These are phyloP conservation scores for Cicer chorassanicum DNA, from an alignment of 306 rosid species.

Conservation along the genomic window DNA sequence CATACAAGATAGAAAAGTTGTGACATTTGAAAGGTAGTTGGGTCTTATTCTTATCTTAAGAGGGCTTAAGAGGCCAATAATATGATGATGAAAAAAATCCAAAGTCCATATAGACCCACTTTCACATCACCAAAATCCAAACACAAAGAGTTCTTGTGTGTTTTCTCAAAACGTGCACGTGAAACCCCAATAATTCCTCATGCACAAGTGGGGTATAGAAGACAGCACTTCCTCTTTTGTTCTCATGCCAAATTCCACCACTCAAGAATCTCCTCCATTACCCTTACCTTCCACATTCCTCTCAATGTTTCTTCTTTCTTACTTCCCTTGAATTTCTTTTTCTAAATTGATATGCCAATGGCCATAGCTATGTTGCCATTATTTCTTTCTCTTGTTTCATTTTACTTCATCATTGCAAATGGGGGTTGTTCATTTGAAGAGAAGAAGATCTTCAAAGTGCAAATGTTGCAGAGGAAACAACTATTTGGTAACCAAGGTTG, in stretches of 20 bases:
- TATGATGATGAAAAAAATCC: conserved; percentile 48
- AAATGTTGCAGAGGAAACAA: conserved; percentile 41
- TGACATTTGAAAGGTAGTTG: conserved; percentile 21
- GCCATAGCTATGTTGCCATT: conserved; percentile 37
- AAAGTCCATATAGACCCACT: conserved; percentile 40
- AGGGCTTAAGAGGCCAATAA: conserved; percentile 40
- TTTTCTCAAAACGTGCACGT: conserved; percentile 54
- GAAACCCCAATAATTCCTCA: conserved; percentile 88
- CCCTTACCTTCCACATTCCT: conserved; percentile 26
- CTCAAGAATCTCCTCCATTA: conserved; percentile 65
- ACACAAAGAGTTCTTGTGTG: conserved; percentile 39
- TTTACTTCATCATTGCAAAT: conserved; percentile 51
- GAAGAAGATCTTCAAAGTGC: conserved; percentile 56
- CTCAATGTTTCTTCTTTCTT: conserved; percentile 38
- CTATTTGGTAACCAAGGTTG: conserved; percentile 36
- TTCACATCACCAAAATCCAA: conserved; percentile 46
- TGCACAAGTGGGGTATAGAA: conserved; percentile 81
- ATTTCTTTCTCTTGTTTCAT: conserved; percentile 44
- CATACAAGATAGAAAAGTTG: not conserved
- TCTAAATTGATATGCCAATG: conserved; percentile 47
- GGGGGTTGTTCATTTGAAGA: conserved; percentile 47
- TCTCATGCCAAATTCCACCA: conserved; percentile 72
- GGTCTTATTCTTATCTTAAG: conserved; percentile 37
- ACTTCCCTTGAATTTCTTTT: conserved; percentile 35
- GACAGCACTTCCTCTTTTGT: conserved; percentile 84